These are phyloP conservation scores for Solanum corneliomulleri DNA, from an alignment of 257 asterid species.

Conservation along the genomic window DNA sequence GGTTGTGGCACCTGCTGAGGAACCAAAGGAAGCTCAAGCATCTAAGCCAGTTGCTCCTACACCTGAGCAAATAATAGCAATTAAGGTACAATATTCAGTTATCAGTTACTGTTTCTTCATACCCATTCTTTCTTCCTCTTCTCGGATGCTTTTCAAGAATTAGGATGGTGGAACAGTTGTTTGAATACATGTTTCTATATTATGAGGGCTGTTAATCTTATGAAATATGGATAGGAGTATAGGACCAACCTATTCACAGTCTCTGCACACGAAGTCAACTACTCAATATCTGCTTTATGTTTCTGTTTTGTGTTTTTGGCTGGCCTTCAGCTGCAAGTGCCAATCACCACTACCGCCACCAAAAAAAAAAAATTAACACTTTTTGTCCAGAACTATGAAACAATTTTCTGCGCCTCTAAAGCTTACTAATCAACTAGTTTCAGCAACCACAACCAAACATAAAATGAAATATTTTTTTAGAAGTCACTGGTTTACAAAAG, in stretches of 20 bases:
- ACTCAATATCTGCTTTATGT: neutral
- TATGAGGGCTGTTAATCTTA: neutral
- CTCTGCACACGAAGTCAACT: neutral
- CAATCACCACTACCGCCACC: neutral
- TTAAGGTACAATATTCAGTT: constrained; percentile 42
- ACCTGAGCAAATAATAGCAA: constrained; percentile 89
- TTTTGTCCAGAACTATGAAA: neutral
- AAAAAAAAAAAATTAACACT: neutral
- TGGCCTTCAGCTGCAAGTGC: neutral
- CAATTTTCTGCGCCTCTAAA: neutral
- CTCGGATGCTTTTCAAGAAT: neutral
- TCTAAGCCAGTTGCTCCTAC: constrained; percentile 81
- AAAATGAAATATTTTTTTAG: neutral
- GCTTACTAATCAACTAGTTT: neutral
- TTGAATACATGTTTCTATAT: neutral
- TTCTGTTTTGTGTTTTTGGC: neutral
- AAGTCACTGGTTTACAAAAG: neutral
- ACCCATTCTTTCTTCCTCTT: neutral
- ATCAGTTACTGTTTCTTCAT: neutral
- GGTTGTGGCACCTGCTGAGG: constrained; percentile 44
- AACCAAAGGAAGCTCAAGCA: constrained; percentile 52
- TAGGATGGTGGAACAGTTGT: neutral
- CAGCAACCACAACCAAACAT: neutral
- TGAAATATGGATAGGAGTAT: neutral
- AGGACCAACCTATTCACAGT: neutral